phyloP scores from a whole-genome alignment of 768 basidiomycete genomes.

The Suillus fuscotomentosus region DNA sequence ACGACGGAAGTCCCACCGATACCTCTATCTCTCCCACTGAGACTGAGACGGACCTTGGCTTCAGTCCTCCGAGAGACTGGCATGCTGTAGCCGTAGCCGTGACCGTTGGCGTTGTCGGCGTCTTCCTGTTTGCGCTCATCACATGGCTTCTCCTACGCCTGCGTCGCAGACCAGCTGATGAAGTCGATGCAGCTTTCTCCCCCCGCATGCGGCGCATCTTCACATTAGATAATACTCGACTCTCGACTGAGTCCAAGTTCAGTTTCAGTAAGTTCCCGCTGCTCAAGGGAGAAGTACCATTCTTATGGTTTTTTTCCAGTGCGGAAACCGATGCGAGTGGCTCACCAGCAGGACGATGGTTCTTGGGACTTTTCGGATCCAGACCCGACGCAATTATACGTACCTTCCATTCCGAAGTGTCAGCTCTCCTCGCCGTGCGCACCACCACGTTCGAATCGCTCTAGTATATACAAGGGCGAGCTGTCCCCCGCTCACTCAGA shows the following conservation, averaged over 20 bases:
- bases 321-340: conserved; percentile 25
- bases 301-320: conserved; percentile 7
- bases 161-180: conserved; percentile 9
- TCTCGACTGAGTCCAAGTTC: conserved; percentile 27
- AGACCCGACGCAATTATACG: conserved; percentile 10
- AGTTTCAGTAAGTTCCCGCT: conserved; percentile 21
- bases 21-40: conserved; percentile 8
- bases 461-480: conserved; percentile 24
- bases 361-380: conserved; percentile 33
- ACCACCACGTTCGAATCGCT: conserved; percentile 10
- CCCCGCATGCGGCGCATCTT: conserved; percentile 4
- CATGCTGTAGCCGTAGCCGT: conserved; percentile 23
- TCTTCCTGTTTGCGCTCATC: conserved; percentile 23
- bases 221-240: conserved; percentile 13
- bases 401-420: conserved; percentile 6
- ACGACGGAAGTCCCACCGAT: conserved; percentile 5
- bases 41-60: conserved; percentile 7
- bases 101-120: conserved; percentile 24
- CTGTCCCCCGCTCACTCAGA: conserved; percentile 6
- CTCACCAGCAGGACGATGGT: conserved; percentile 14
- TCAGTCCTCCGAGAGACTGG: conserved; percentile 13
- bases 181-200: not conserved
- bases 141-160: conserved; percentile 26
- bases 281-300: not conserved
- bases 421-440: conserved; percentile 1